Evolutionary conservation across 1,284 basidiomycete genomes (phyloP).

Genomic region (Pisolithus thermaeus): DNA sequence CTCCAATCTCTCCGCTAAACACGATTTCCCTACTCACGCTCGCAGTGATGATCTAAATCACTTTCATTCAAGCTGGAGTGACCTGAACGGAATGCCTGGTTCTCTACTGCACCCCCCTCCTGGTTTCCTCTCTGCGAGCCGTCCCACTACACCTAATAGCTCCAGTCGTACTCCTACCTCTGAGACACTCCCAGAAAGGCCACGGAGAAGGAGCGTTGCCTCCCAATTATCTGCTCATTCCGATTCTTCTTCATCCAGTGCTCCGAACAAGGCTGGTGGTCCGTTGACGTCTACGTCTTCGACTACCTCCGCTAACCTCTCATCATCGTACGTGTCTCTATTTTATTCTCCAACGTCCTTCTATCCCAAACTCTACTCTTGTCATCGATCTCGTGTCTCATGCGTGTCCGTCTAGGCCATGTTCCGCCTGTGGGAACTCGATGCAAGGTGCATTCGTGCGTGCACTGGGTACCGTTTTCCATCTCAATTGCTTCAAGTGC

Average conservation of each 20-base stretch:
- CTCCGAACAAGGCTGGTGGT: conserved; percentile 38
- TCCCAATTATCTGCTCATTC: conserved; percentile 49
- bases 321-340: conserved; percentile 38
- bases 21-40: conserved; percentile 35
- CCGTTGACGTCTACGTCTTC: conserved; percentile 42
- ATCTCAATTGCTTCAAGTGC: conserved; percentile 96
- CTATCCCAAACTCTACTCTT: conserved; percentile 5
- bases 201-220: conserved; percentile 39
- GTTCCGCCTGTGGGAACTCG: conserved; percentile 66
- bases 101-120: conserved; percentile 42
- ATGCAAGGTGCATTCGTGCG: conserved; percentile 96
- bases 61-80: conserved; percentile 22
- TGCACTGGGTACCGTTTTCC: conserved; percentile 91
- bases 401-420: conserved; percentile 41
- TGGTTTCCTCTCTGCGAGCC: conserved; percentile 45
- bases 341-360: conserved; percentile 11
- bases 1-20: conserved; percentile 37
- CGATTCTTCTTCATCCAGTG: conserved; percentile 37
- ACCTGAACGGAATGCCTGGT: conserved; percentile 16
- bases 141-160: conserved; percentile 48
- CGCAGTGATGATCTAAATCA: conserved; percentile 73
- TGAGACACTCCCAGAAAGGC: conserved; percentile 41
- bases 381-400: conserved; percentile 9
- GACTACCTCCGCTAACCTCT: conserved; percentile 36
- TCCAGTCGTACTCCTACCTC: conserved; percentile 46